A percentile compares a stretch with the other conserved stretches of the same genome.
These are phyloP conservation scores for Wallacemonas collosoma DNA, from an alignment of 208 protist species.

Conservation along the genomic window DNA sequence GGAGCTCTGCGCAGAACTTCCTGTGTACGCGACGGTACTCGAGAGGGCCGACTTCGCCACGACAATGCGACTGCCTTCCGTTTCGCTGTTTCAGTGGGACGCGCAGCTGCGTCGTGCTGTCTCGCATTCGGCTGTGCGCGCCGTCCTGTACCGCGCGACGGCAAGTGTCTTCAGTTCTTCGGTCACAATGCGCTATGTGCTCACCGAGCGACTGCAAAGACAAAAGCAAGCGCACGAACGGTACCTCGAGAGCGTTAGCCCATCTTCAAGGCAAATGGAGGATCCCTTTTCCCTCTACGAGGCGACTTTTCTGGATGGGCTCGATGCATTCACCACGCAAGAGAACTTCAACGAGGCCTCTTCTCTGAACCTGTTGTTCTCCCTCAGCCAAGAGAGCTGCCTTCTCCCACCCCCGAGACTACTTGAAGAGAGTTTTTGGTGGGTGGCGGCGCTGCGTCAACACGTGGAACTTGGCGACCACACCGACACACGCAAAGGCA, in stretches of 20 bases:
- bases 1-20: slow-evolving; percentile 18
- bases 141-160: slow-evolving; percentile 23
- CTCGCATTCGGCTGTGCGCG: slow-evolving; percentile 21
- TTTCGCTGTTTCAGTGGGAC: slow-evolving; percentile 21
- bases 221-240: slow-evolving; percentile 11
- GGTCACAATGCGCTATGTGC: slow-evolving; percentile 1
- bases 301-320: slow-evolving; percentile 23
- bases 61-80: background rate
- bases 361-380: slow-evolving; percentile 30
- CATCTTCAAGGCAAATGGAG: background rate
- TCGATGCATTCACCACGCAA: slow-evolving; percentile 22
- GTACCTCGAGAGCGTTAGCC: slow-evolving; percentile 1
- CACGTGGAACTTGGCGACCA: background rate
- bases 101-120: slow-evolving; percentile 23
- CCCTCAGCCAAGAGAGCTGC: slow-evolving; percentile 23
- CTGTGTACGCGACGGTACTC: slow-evolving; percentile 17
- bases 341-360: slow-evolving; percentile 25
- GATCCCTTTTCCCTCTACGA: slow-evolving; percentile 16
- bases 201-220: slow-evolving; percentile 6
- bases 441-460: slow-evolving; percentile 6
- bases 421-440: slow-evolving; percentile 33
- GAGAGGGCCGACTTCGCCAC: background rate
- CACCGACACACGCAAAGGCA: background rate
- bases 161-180: slow-evolving; percentile 23
- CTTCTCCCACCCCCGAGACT: slow-evolving; percentile 27